Evolutionary conservation across 441 rosid species (phyloP).

Genomic region (Cnidoscolus chayamansa): DNA sequence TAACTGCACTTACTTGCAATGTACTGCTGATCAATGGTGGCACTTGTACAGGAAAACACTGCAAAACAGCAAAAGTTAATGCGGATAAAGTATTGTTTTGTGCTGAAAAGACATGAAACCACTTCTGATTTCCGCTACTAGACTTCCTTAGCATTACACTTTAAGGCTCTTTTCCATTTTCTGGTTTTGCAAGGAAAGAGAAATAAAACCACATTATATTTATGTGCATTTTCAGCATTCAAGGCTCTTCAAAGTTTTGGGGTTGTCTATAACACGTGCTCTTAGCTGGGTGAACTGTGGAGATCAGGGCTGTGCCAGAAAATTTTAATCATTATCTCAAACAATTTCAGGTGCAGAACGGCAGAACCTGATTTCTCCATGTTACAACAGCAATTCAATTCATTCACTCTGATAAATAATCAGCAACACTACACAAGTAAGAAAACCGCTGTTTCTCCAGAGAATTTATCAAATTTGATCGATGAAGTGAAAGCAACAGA

Average conservation of each 20-base stretch:
- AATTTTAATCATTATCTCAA: not conserved
- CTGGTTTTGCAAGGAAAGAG: not conserved
- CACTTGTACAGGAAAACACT: slow-evolving; percentile 90
- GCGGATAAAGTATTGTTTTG: not conserved
- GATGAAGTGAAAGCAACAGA: not conserved
- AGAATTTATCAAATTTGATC: not conserved
- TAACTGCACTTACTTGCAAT: slow-evolving; percentile 55
- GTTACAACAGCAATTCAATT: not conserved
- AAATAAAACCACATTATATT: not conserved
- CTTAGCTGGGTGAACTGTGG: not conserved
- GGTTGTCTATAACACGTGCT: not conserved
- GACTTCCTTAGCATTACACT: not conserved
- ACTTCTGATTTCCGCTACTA: not conserved
- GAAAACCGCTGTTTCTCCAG: not conserved
- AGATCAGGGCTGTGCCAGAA: not conserved
- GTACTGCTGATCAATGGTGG: slow-evolving; percentile 82
- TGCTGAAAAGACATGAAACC: not conserved
- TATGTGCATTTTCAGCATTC: not conserved
- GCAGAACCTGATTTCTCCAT: not conserved
- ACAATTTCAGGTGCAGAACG: not conserved
- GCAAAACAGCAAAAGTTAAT: slow-evolving; percentile 17
- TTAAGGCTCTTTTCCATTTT: not conserved
- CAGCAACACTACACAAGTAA: not conserved
- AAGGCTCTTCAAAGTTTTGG: not conserved
- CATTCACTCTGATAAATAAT: not conserved